Base-by-base conservation (phyloP, 371 early-diverging fungal genomes). In the Actinomortierella wolfii region DNA sequence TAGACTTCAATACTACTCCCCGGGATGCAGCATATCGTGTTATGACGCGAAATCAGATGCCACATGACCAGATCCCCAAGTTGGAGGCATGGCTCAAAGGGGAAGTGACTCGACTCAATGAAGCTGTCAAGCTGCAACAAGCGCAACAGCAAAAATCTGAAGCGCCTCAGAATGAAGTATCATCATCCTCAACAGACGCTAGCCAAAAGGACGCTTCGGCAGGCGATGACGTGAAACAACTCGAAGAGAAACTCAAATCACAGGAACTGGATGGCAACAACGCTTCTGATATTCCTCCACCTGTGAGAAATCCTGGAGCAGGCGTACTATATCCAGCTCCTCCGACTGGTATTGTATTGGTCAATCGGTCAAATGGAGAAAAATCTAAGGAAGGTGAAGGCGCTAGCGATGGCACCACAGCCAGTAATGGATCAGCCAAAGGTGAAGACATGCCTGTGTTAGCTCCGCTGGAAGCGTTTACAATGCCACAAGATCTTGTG, bases 1-100 rank as follows among this genome's bases (percentile, higher is more conserved):
- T 54, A 78, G 86, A 86, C 54, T 83, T 83, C 50, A 86, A 86
- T 34, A 83, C 84, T 1, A 73, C 79, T 0, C 86, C 85, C 8
- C 69, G 70, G 13, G 86, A 84, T 57, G 79, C 86, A 21, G 78
- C 75, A 1, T 73, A 73, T 59, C 55, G 74, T 18, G 74, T 63
- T 24, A 73, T 73, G 74, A 73, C 74, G 8, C 45, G 74, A 41
- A 67, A 67, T 40, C 34, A 62, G 28, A 73, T 73, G 74, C 67
- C 74, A 13, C 44, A 63, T 15, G 56, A 63, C n/a, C 74, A 73
- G 51, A 63, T 73, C 42, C 74, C 67, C 15, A 45, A 73, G 20
- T 45, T 73, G 6, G 52, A 67, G 44, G 50, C 55, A 20, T 73
- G 74, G 74, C 67, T 73, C 5, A 45, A 47, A 11, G 56, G 58